phyloP scores from a whole-genome alignment of 805 yeast species.

The Priceomyces fermenticarens region DNA sequence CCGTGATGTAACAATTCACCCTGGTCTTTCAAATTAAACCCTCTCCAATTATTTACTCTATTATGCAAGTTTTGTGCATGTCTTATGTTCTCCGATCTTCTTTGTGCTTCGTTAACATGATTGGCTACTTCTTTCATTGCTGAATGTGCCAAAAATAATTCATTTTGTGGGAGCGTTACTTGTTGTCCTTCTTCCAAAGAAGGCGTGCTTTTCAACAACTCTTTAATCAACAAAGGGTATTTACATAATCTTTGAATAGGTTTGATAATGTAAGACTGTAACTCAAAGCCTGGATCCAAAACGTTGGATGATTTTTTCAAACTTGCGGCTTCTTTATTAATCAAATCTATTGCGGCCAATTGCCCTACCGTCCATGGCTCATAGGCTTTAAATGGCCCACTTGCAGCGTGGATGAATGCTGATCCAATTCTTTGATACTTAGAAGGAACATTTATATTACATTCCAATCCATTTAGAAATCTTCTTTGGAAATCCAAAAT shows the following conservation, averaged over 20 bases:
- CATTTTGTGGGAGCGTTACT: constrained; percentile 45
- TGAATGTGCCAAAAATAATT: constrained; percentile 65
- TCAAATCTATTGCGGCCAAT: constrained; percentile 79
- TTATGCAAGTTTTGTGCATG: constrained; percentile 64
- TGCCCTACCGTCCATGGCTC: constrained; percentile 95
- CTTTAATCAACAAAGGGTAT: constrained; percentile 80
- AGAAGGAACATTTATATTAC: constrained; percentile 72
- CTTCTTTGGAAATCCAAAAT: constrained; percentile 91
- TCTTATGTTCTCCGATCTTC: constrained; percentile 83
- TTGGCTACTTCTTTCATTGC: constrained; percentile 82
- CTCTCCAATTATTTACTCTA: constrained; percentile 89
- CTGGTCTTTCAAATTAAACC: constrained; percentile 71
- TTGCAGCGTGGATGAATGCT: constrained; percentile 77
- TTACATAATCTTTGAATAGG: constrained; percentile 97
- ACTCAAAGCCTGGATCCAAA: constrained; percentile 81
- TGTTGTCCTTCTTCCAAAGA: constrained; percentile 13
- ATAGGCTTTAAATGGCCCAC: constrained; percentile 77
- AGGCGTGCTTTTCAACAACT: constrained; percentile 66
- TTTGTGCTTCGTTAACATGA: constrained; percentile 88
- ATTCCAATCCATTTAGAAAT: constrained; percentile 83
- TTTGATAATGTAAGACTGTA: constrained; percentile 84
- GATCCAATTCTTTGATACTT: constrained; percentile 85
- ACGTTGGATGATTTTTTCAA: constrained; percentile 54
- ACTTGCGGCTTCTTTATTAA: constrained; percentile 58
- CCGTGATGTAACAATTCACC: constrained; percentile 84